Evolutionary conservation across 83 land plant species (phyloP).

Genomic region (Picea mariana): DNA sequence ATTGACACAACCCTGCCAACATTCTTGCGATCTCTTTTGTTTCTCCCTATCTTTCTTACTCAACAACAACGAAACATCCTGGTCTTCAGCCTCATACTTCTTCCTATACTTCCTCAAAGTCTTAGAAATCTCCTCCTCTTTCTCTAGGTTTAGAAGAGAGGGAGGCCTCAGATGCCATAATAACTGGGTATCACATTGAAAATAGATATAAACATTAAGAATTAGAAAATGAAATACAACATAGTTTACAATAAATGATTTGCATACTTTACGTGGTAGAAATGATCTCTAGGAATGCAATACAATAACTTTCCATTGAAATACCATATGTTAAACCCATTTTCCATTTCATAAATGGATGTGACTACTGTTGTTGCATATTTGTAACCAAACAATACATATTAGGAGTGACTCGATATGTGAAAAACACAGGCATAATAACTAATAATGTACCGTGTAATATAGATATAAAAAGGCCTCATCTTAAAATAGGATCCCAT

Average conservation of each 20-base stretch:
- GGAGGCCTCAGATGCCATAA: conserved; percentile 96
- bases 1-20: conserved; percentile 73
- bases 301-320: conserved; percentile 89
- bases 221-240: neutral
- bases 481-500: conserved; percentile 99
- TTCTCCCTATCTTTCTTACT: conserved; percentile 89
- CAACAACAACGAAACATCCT: conserved; percentile 61
- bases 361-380: conserved; percentile 89
- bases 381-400: conserved; percentile 37
- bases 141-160: conserved; percentile 70
- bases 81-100: conserved; percentile 91
- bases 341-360: conserved; percentile 91
- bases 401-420: neutral
- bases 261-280: conserved; percentile 68
- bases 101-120: conserved; percentile 94
- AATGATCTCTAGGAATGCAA: conserved; percentile 75
- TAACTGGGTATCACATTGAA: conserved; percentile 38
- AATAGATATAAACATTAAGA: neutral
- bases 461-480: conserved; percentile 5
- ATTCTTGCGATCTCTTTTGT: conserved; percentile 66
- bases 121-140: conserved; percentile 84
- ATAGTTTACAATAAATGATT: neutral
- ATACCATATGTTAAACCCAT: conserved; percentile 97
- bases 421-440: conserved; percentile 1
- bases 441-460: neutral